Base-by-base conservation (phyloP, 2,329 filamentous ascomycete species). In the Xylariales sp. region DNA sequence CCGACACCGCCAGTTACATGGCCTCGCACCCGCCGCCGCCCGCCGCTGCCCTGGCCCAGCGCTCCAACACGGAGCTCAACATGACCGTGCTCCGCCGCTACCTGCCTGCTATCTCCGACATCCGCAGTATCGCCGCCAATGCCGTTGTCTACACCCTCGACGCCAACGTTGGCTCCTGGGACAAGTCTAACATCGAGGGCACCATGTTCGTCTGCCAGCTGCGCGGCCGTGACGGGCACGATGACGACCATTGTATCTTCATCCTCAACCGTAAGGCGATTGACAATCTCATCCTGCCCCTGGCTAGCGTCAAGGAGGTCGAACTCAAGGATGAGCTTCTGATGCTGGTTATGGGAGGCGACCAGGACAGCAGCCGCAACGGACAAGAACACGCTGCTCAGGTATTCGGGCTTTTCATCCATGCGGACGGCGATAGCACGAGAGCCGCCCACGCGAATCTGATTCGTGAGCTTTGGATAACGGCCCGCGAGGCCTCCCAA, bases 31-130 rank as follows among this genome's bases (percentile, higher is more conserved):
- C 63, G 48, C 41, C 61, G 52, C 42, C 62, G 52, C 44, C 67
- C 60, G 24, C 74, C 65, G 54, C 71, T 63, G 36, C 77, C 69
- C 48, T 75, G 67, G 66, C 77, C 63, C 70, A 38, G 59, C 82
- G 86, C 47, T 83, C 83, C 45, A 93, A 90, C 61, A 85, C 84
- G 39, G 84, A 94, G 49, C 81, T 97, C 55, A 97, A 97, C 67
- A 74, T 95, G 48, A 73, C 79, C 33, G 91, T 96, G 27, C 74
- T 97, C 24, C 81, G 77, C 42, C 85, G 88, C 49, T 87, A 95
- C 65, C 78, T 88, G 41, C 85, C 88, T 21, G 74, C 78, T 41
- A 79, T 96, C 47, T 70, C 71, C 41, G 67, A 73, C 37, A 88
- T 96, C 55, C 71, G 88, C 46, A 83, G 85, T 45, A 84, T 93